Evolutionary conservation across 345 rosid genomes (phyloP), one percentile per base, ranked within the genome.

Genomic region (Murraya paniculata): DNA sequence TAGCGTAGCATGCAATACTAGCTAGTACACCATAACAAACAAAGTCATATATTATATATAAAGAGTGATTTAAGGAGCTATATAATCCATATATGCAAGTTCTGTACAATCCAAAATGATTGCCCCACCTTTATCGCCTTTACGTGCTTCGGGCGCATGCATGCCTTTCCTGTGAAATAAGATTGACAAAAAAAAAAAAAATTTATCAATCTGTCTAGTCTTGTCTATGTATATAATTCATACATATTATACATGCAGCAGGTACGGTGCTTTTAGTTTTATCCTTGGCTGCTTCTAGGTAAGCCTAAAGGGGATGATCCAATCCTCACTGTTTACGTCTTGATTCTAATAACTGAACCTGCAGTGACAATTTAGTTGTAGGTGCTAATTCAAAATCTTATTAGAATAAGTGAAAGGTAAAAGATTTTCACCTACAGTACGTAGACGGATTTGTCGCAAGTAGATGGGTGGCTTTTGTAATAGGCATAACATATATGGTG

Each of bases 71-170:
- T 73, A 48, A 78, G 80, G 72, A 86, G 68, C 22, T 11, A 71
- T 45, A 4, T 45, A 16, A 14, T 16, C 16, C 28, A 25, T 45
- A 11, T 45, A 13, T 53, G 73, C 73, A 30, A 30, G 31, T 79
- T 30, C 79, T 75, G 50, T 45, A 82, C 84, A 82, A 72, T 80
- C 84, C 88, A 83, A 85, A 27, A 14, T 4, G 33, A 9, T 9
- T 16, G 30, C 25, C 62, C 71, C 60, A 67, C 60, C 79, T 62
- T 28, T 76, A 48, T 68, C 55, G 73, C 64, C 77, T 74, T 80
- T 53, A 24, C 22, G 57, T 19, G 68, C 27, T 41, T 27, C 41
- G 68, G 64, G 71, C 30, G 78, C 71, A 30, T 48, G 70, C 58
- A 48, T 30, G 73, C 68, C 68, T 66, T 64, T 38, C 73, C 30